These are phyloP conservation scores for Lenzites betulinus DNA, from an alignment of 768 basidiomycete species.

Conservation along the genomic window DNA sequence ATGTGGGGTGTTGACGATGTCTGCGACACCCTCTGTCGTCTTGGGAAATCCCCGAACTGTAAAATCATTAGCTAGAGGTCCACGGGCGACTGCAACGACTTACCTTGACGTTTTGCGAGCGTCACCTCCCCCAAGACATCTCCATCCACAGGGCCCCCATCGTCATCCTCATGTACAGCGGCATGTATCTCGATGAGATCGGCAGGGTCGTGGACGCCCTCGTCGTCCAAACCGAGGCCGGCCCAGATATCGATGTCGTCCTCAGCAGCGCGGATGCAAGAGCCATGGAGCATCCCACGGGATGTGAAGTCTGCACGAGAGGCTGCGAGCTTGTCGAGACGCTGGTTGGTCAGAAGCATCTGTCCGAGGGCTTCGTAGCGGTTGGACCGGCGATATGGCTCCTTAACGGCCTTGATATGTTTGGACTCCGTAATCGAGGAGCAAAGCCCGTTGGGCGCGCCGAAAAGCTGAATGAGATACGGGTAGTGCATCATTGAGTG, in stretches of 20 bases:
- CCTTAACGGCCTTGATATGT: conserved; percentile 31
- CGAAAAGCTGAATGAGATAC: conserved; percentile 21
- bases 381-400: conserved; percentile 29
- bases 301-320: conserved; percentile 18
- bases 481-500: conserved; percentile 25
- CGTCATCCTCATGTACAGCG: neutral
- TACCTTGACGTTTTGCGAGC: neutral
- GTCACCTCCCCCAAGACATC: neutral
- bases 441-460: conserved; percentile 29
- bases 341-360: conserved; percentile 29
- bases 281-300: conserved; percentile 21
- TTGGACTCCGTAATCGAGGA: conserved; percentile 32
- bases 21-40: neutral
- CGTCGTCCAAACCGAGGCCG: neutral
- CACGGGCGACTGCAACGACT: neutral
- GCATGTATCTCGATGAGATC: neutral
- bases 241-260: neutral
- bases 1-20: neutral
- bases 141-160: neutral
- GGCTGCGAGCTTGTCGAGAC: conserved; percentile 30
- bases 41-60: neutral
- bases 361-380: conserved; percentile 24
- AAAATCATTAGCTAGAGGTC: neutral
- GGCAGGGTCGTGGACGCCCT: neutral
- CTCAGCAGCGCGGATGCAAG: neutral